These are phyloP conservation scores for Pseudoscleropodium purum DNA, from an alignment of 225 moss, liverwort and hornwort genomes.

Conservation along the genomic window DNA sequence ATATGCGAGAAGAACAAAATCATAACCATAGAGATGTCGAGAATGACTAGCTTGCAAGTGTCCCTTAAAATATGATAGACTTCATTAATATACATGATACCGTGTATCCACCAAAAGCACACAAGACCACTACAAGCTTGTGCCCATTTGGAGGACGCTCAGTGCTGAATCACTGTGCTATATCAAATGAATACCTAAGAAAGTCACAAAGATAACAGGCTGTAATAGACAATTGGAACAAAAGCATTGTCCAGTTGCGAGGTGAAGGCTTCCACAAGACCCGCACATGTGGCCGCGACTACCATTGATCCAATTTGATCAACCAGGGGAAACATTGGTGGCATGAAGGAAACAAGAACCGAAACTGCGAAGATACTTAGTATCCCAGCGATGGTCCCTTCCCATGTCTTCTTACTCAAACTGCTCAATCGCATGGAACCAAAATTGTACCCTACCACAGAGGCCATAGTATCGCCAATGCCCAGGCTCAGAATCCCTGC, in stretches of 20 bases:
- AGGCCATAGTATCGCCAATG: slow-evolving; percentile 86
- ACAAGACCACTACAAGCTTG: slow-evolving; percentile 12
- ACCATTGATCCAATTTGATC: slow-evolving; percentile 31
- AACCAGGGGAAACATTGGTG: slow-evolving; percentile 15
- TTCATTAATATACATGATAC: background rate
- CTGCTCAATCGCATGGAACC: slow-evolving; percentile 59
- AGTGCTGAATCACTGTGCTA: slow-evolving; percentile 47
- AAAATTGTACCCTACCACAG: slow-evolving; percentile 80
- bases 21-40: background rate
- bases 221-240: slow-evolving; percentile 71
- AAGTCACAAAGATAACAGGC: slow-evolving; percentile 52
- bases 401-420: slow-evolving; percentile 73
- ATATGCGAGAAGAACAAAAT: background rate
- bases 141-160: slow-evolving; percentile 24
- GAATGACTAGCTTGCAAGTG: background rate
- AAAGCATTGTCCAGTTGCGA: slow-evolving; percentile 95
- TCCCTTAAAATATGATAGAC: slow-evolving; percentile 1
- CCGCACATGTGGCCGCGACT: slow-evolving; percentile 44
- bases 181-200: background rate
- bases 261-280: slow-evolving; percentile 76
- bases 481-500: slow-evolving; percentile 92
- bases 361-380: slow-evolving; percentile 37
- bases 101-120: slow-evolving; percentile 10
- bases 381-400: slow-evolving; percentile 78
- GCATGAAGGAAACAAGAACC: slow-evolving; percentile 27